Evolutionary conservation across 2,329 filamentous ascomycete genomes (phyloP), one percentile per base, ranked within the genome.

Genomic region (Magnaporthales sp.): DNA sequence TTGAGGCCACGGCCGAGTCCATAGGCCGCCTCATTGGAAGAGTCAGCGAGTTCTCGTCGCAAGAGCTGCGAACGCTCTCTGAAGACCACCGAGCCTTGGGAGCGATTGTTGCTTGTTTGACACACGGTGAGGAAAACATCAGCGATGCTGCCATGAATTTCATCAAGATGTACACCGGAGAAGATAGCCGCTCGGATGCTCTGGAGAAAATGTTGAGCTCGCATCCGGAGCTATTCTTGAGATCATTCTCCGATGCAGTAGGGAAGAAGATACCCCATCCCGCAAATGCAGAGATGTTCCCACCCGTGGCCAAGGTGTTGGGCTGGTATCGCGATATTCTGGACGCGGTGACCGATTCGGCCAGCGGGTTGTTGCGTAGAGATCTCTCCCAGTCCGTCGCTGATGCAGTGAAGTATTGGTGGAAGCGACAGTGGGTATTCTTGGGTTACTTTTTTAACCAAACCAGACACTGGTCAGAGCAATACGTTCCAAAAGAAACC

Each of bases 361-460:
- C 82, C 0, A 79, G 79, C 2, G 87, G 87, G 62, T 80, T 88
- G 65, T 75, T 88, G 64, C 80, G 85, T 69, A 83, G 77, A 64
- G 75, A 77, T n/a, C 73, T 93, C 30, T 84, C 86, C 30, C 75
- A 80, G 1, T 83, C 83, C 67, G 90, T 94, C 70, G 83, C 85
- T 13, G 81, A 85, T 46, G 86, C 88, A 3, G 83, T 96, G 15
- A 84, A 90, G 73, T 85, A 84, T 46, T 92, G 96, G 79, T 99
- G 96, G 96, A 85, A 87, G 68, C 86, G 87, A 67, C 86, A 93
- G 71, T 99, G 96, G 96, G 84, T 86, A 67, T 89, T 88, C 62
- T 83, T 98, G 60, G 89, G 89, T 58, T 89, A 90, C 67, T 91
- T 94, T 19, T 97, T 97, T 73, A 83, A 87, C 58, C 88, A 89